Conservation (phyloP, 306 rosid genomes). For the Castanea mollissima region DNA sequence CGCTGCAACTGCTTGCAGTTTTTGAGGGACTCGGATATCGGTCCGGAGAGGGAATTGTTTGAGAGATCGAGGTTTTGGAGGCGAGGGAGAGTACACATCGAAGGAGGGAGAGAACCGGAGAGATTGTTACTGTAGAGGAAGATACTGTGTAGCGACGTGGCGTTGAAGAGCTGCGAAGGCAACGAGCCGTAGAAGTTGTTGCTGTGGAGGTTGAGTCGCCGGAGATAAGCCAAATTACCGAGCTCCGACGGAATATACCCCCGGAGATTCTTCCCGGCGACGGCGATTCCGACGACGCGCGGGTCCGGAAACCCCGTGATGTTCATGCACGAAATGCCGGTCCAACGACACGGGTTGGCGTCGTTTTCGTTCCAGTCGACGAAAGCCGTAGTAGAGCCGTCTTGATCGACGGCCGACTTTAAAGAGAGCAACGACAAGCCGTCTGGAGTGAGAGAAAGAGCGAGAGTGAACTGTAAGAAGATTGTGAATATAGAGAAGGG, state of each 20-base stretch:
- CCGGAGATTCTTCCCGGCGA: constrained; percentile 70
- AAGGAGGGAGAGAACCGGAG: constrained; percentile 70
- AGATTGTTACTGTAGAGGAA: constrained; percentile 87
- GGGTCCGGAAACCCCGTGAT: constrained; percentile 55
- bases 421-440: constrained; percentile 91
- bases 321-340: constrained; percentile 80
- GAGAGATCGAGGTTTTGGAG: constrained; percentile 92
- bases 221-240: constrained; percentile 66
- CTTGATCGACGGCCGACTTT: constrained; percentile 76
- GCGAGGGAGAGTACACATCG: constrained; percentile 64
- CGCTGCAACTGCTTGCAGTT: constrained; percentile 73
- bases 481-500: constrained; percentile 4
- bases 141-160: constrained; percentile 74
- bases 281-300: constrained; percentile 73
- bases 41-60: constrained; percentile 67
- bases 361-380: constrained; percentile 81
- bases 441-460: constrained; percentile 69
- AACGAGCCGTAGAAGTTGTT: constrained; percentile 72
- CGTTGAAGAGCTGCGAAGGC: constrained; percentile 84
- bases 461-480: not conserved
- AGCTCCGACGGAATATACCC: constrained; percentile 97
- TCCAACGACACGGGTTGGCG: constrained; percentile 69
- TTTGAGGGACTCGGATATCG: constrained; percentile 37
- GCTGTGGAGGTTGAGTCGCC: constrained; percentile 79
- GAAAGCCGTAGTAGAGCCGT: constrained; percentile 29